Base-by-base conservation (phyloP, 768 basidiomycete genomes). In the Auriculariales sp. region DNA sequence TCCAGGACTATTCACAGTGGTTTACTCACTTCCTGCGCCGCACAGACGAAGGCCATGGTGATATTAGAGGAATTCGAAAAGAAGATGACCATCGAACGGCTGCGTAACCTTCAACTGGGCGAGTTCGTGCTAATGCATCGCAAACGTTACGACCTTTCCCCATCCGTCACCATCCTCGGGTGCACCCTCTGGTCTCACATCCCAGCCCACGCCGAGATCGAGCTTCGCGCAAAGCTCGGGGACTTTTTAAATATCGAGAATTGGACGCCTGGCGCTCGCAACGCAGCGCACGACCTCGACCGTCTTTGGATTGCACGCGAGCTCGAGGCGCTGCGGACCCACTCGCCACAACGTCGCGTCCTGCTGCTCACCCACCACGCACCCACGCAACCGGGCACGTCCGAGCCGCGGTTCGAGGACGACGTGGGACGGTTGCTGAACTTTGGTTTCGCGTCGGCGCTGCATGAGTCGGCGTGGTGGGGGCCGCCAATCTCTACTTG, bases 331-430 rank as follows among this genome's bases (percentile, higher is more conserved):
- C 59, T 69, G 42, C 57, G 56, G 10, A 15, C 25, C 3, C 50
- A 62, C n/a, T 62, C 65, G 52, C 62, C 62, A 1, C 51, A 61
- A 22, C 51, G 65, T 22, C 48, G 56, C 15, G 52, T 70, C 4
- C 53, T 65, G n/a, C 57, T 71, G 7, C 62, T 70, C 53, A 67
- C 67, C 9, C 69, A 71, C 52, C 66, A 71, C 51, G 66, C 68
- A 1, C 69, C 69, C 11, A 69, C 68, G 4, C 54, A 59, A 27
- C 50, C 56, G 6, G 67, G 62, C 19, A 66, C 67, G 14, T 48
- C 57, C 25, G 59, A 68, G 42, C 66, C 67, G 14, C 46, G 46
- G 25, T 51, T 31, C 50, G 47, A 29, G 19, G 24, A 28, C 7
- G 51, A 25, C 17, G 42, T 45, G 2, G 51, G 14, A 47, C 22